These are phyloP conservation scores for Goffeauzyma gilvescens DNA, from an alignment of 768 basidiomycete genomes.

Conservation along the genomic window DNA sequence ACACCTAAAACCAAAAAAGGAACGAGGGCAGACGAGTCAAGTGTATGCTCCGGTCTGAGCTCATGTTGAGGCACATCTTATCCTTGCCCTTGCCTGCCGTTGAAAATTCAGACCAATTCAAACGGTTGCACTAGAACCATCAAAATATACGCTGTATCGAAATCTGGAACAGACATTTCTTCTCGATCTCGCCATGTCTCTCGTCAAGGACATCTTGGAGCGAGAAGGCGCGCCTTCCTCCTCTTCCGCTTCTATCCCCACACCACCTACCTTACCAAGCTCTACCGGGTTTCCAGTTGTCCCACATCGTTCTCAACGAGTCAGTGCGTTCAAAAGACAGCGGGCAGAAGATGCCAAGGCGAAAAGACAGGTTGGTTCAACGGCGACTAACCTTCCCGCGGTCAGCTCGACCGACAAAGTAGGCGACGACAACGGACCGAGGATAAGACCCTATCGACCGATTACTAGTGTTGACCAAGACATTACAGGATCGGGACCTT, in stretches of 20 bases:
- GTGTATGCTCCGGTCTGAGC: too few relatives aligned
- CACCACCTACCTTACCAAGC: constrained; percentile 18
- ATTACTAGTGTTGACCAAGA: constrained; percentile 8
- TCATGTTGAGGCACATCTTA: too few relatives aligned
- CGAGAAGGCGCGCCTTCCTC: constrained; percentile 9
- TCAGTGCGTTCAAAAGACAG: constrained; percentile 33
- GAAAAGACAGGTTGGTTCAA: constrained; percentile 11
- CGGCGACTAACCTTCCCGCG: not conserved
- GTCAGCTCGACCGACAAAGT: constrained; percentile 10
- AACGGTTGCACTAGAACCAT: too few relatives aligned
- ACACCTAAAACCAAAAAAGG: too few relatives aligned
- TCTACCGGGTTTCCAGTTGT: constrained; percentile 46
- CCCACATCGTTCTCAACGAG: constrained; percentile 47
- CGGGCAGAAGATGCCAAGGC: not conserved
- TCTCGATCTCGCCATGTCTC: too few relatives aligned
- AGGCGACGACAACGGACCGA: constrained; percentile 12
- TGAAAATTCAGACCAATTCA: too few relatives aligned
- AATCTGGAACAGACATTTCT: too few relatives aligned
- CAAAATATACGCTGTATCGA: too few relatives aligned
- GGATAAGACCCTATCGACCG: not conserved
- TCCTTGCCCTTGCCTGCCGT: too few relatives aligned
- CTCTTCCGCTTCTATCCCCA: constrained; percentile 15
- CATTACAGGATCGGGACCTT: not conserved
- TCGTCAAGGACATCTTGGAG: constrained; percentile 21
- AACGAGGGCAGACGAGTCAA: too few relatives aligned